Base-by-base conservation (phyloP, 345 rosid species). In the Eutrema japonicum region DNA sequence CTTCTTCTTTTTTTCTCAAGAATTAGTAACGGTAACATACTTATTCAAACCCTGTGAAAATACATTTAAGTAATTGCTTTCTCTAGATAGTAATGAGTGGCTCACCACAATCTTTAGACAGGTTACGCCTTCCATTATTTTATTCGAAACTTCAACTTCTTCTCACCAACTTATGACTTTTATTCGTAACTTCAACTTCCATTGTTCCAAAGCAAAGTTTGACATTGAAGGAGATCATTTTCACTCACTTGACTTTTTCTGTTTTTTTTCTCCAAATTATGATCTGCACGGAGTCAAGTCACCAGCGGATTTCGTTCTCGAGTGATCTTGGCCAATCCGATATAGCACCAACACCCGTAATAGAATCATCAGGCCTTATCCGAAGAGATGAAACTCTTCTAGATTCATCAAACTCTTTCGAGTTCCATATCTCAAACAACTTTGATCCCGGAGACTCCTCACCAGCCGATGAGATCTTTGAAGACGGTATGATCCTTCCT, bases 381-480 rank as follows among this genome's bases (percentile, higher is more conserved):
- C 58, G 85, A 60, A 78, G 88, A 52, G 92, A 84, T 12, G 72
- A 79, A 8, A 29, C 52, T 48, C 84, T 77, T 14, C 48, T 83
- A 14, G 89, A 85, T 42, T 80, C 87, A 27, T 82, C 88, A 4
- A 75, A 61, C 77, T 67, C 85, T 33, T 92, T 93, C 48, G 96
- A 90, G 83, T 93, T 93, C 84, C 79, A 72, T 56, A 65, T 82
- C 54, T 74, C 80, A 64, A 78, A 81, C 70, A 75, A 72, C 77
- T 70, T 70, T 9, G 81, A 73, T 10, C 81, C 73, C 0, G 78
- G 77, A 48, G 78, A 75, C 6, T 84, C 88, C 38, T 89, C 83
- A 38, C 79, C 88, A 6, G 98, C 98, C 9, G 98, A 90, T 10
- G 95, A 88, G 61, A 82, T 92, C 61, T 92, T 92, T 42, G 82